Conservation (phyloP, 164 flowering plant species). For the Nymphaea colorata region DNA sequence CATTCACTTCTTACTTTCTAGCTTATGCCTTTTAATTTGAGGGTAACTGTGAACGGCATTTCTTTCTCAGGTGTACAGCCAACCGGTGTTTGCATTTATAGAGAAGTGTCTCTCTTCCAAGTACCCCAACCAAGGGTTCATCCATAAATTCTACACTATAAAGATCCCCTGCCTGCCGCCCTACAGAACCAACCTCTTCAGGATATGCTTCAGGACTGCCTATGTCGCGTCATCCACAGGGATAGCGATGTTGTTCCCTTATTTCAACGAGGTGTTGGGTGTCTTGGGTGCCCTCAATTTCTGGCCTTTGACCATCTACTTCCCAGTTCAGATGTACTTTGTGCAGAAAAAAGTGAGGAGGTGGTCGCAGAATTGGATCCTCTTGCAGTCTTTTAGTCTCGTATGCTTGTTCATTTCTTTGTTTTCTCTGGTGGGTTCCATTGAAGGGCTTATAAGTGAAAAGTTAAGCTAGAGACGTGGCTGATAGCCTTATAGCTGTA, state of each 20-base stretch:
- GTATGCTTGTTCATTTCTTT: conserved; percentile 21
- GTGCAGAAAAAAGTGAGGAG: conserved; percentile 18
- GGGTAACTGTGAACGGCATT: too few species aligned
- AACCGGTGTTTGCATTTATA: conserved; percentile 43
- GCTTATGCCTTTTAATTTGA: too few species aligned
- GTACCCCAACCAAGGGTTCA: conserved; percentile 30
- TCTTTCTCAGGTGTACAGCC: conserved; percentile 31
- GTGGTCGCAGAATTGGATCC: conserved; percentile 25
- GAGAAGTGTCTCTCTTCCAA: conserved; percentile 26
- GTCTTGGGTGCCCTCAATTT: conserved; percentile 49
- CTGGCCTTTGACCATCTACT: conserved; percentile 51
- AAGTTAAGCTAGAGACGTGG: conserved; percentile 10
- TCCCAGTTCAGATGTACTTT: conserved; percentile 37
- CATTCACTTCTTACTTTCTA: too few species aligned
- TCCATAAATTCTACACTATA: conserved; percentile 21
- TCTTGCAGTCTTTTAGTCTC: conserved; percentile 22
- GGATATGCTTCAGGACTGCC: conserved; percentile 30
- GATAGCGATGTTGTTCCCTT: conserved; percentile 53
- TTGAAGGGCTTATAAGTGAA: conserved; percentile 30
- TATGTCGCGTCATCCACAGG: conserved; percentile 43
- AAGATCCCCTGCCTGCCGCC: conserved; percentile 29
- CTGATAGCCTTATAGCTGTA: too few species aligned
- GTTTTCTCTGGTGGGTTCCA: conserved; percentile 24
- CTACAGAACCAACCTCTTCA: conserved; percentile 18
- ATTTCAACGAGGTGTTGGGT: conserved; percentile 57